Evolutionary conservation across 768 basidiomycete species (phyloP).

Genomic region (Termitomyces sp.): DNA sequence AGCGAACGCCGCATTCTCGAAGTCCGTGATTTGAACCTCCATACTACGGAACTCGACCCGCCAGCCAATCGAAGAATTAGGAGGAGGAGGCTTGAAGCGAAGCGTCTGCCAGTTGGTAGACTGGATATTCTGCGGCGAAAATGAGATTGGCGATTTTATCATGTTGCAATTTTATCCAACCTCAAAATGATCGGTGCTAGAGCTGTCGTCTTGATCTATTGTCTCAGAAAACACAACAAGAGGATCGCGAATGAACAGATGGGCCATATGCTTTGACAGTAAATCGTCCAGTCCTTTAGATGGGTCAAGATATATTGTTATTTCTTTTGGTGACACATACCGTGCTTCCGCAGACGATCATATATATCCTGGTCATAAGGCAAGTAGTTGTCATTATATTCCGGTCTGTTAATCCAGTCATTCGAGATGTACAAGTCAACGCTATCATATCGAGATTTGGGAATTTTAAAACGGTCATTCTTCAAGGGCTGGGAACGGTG

Average conservation of each 20-base stretch:
- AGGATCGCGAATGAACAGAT: conserved; percentile 97
- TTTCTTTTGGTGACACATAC: conserved; percentile 33
- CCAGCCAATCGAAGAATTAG: conserved; percentile 92
- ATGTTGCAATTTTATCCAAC: conserved; percentile 29
- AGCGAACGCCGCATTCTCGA: conserved; percentile 96
- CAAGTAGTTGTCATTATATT: conserved; percentile 86
- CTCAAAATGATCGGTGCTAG: conserved; percentile 95
- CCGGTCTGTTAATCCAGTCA: conserved; percentile 81
- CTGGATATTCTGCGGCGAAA: conserved; percentile 75
- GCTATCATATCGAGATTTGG: conserved; percentile 96
- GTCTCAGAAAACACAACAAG: conserved; percentile 93
- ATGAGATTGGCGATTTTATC: neutral
- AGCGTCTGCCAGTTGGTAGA: conserved; percentile 99
- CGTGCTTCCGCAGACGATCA: conserved; percentile 67
- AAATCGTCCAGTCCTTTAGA: conserved; percentile 73
- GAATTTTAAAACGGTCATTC: conserved; percentile 70
- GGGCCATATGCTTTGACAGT: conserved; percentile 87
- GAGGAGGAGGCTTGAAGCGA: conserved; percentile 96
- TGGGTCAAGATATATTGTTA: neutral
- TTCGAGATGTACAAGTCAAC: conserved; percentile 92
- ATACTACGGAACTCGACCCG: conserved; percentile 97
- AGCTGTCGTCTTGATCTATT: conserved; percentile 83
- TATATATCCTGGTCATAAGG: conserved; percentile 77
- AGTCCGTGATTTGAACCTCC: conserved; percentile 99
- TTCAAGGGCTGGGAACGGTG: conserved; percentile 57